These are phyloP conservation scores for Xylaria venustula DNA, from an alignment of 495 filamentous ascomycete species.

Conservation along the genomic window DNA sequence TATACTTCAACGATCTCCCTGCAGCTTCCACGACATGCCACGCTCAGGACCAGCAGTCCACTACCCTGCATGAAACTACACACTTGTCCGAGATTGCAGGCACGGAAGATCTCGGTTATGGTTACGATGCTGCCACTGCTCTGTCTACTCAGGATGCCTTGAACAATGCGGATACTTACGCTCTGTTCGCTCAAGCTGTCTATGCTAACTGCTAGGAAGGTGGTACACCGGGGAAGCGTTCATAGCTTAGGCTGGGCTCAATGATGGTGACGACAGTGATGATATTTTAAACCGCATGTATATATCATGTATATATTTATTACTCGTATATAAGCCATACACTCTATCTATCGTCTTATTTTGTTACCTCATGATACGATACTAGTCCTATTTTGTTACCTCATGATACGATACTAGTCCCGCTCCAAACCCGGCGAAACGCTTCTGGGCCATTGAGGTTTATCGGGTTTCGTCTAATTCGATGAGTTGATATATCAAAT, in stretches of 20 bases:
- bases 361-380: no score
- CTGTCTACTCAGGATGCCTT: constrained; percentile 44
- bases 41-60: constrained; percentile 56
- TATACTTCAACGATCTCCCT: constrained; percentile 54
- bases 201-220: neutral
- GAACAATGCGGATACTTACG: constrained; percentile 59
- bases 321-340: neutral
- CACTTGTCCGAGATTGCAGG: constrained; percentile 51
- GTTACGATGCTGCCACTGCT: constrained; percentile 47
- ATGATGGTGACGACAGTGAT: neutral
- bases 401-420: no score
- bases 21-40: constrained; percentile 49
- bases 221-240: neutral
- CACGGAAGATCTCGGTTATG: constrained; percentile 54
- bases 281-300: neutral
- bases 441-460: no score
- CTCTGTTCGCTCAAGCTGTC: constrained; percentile 52
- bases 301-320: neutral
- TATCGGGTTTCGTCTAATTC: no score
- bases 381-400: no score
- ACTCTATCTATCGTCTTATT: neutral
- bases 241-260: neutral
- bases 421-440: no score
- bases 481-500: no score
- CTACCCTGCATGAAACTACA: constrained; percentile 59